A percentile compares a stretch with the other conserved stretches of the same genome.
Evolutionary conservation across 2,329 filamentous ascomycete genomes (phyloP).

Genomic region (Epichloe hybrida): DNA sequence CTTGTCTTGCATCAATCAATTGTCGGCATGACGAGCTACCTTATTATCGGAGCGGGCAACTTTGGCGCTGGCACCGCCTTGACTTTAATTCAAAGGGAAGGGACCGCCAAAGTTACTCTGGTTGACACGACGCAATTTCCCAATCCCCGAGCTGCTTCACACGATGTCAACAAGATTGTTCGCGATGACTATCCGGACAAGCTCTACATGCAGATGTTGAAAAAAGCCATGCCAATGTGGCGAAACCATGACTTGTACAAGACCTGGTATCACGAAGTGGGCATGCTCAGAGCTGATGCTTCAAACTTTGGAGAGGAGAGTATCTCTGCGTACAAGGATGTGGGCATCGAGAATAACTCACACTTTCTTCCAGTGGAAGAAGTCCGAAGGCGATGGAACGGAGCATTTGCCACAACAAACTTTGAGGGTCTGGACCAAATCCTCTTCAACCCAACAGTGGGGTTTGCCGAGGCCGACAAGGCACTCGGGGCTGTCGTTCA

Average conservation of each 20-base stretch:
- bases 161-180: conserved; percentile 33
- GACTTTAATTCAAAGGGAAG: conserved; percentile 17
- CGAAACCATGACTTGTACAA: conserved; percentile 35
- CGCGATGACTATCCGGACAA: conserved; percentile 28
- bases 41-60: conserved; percentile 30
- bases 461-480: conserved; percentile 46
- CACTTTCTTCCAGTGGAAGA: conserved; percentile 33
- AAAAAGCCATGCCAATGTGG: conserved; percentile 28
- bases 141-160: conserved; percentile 29
- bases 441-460: conserved; percentile 43
- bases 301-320: conserved; percentile 31
- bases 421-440: conserved; percentile 42
- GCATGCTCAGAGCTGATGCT: conserved; percentile 33
- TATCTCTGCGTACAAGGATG: conserved; percentile 22
- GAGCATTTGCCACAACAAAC: conserved; percentile 42
- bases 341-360: conserved; percentile 26
- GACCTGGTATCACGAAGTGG: conserved; percentile 41
- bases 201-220: conserved; percentile 27
- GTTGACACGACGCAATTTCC: conserved; percentile 23
- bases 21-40: conserved; percentile 9
- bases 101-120: conserved; percentile 18
- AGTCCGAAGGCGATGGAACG: conserved; percentile 40
- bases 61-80: conserved; percentile 31
- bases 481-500: conserved; percentile 40
- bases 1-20: background rate